phyloP scores from a whole-genome alignment of 2,329 filamentous ascomycete species.

The Ophiostoma himal-ulmi region DNA sequence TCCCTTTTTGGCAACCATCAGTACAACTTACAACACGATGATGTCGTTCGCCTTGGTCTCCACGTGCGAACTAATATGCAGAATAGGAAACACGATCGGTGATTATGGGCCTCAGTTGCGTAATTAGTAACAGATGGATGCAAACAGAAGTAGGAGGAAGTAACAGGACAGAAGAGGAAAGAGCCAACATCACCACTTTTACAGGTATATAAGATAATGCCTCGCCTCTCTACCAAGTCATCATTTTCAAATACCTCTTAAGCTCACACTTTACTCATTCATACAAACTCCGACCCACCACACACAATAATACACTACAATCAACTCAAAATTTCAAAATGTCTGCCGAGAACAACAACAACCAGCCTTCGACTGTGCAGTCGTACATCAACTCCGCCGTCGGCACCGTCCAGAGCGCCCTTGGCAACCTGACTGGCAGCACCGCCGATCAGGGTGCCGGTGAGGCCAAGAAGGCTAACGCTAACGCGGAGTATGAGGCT shows the following conservation, averaged over 20 bases:
- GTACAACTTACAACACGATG: not conserved
- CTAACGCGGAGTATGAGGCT: slow-evolving; percentile 60
- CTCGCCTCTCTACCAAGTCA: not conserved
- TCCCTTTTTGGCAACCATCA: not conserved
- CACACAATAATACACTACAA: slow-evolving; percentile 29
- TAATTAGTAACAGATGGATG: not conserved
- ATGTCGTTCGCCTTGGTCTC: not conserved
- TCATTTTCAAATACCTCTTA: not conserved
- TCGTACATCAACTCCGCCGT: slow-evolving; percentile 68
- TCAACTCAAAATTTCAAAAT: slow-evolving; percentile 1
- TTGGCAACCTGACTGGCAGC: slow-evolving; percentile 70
- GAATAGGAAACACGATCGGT: not conserved
- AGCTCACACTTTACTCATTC: not conserved
- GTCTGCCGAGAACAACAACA: slow-evolving; percentile 20
- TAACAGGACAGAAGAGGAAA: not conserved
- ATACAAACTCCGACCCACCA: slow-evolving; percentile 7
- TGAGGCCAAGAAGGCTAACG: slow-evolving; percentile 59
- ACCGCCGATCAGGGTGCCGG: slow-evolving; percentile 60
- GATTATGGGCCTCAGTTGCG: not conserved
- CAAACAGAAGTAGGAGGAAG: not conserved
- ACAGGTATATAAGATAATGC: not conserved
- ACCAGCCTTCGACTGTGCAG: slow-evolving; percentile 67
- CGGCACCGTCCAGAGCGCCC: slow-evolving; percentile 63
- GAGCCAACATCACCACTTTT: not conserved
- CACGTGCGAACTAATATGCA: not conserved